Percentiles rank a stretch among this genome's conserved stretches.
phyloP scores from a whole-genome alignment of 768 basidiomycete genomes.

The Kwoniella bestiolae region DNA sequence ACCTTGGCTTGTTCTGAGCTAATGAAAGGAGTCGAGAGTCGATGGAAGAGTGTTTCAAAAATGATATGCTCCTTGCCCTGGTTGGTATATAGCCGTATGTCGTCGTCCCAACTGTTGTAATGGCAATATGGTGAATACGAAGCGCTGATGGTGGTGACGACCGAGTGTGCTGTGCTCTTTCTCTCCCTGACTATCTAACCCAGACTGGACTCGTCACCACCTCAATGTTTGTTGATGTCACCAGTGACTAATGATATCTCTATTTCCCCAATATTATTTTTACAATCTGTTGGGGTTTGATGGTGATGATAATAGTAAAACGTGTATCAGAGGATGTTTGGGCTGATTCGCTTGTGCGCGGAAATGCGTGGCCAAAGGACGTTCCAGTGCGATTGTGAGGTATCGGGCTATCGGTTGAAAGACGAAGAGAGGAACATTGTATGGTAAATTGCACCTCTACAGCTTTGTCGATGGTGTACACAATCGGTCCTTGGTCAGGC shows the following conservation, averaged over 20 bases:
- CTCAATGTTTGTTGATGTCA: neutral
- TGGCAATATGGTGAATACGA: neutral
- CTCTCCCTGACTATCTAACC: neutral
- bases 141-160: slow-evolving; percentile 3
- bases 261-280: neutral
- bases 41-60: neutral
- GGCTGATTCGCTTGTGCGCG: neutral
- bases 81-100: neutral
- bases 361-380: slow-evolving; percentile 9
- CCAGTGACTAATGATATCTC: slow-evolving; percentile 5
- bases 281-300: slow-evolving; percentile 6
- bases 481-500: neutral
- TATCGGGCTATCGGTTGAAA: neutral
- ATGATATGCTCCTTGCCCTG: neutral
- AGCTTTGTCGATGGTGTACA: too few relatives aligned
- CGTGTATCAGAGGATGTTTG: slow-evolving; percentile 4
- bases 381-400: neutral
- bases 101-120: neutral
- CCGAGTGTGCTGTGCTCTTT: neutral
- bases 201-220: slow-evolving; percentile 2
- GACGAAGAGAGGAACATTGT: neutral
- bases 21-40: slow-evolving; percentile 14
- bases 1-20: neutral
- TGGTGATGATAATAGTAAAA: neutral
- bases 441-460: neutral